These are phyloP conservation scores for Leptographium galeiforme DNA, from an alignment of 2,329 filamentous ascomycete genomes.

Conservation along the genomic window DNA sequence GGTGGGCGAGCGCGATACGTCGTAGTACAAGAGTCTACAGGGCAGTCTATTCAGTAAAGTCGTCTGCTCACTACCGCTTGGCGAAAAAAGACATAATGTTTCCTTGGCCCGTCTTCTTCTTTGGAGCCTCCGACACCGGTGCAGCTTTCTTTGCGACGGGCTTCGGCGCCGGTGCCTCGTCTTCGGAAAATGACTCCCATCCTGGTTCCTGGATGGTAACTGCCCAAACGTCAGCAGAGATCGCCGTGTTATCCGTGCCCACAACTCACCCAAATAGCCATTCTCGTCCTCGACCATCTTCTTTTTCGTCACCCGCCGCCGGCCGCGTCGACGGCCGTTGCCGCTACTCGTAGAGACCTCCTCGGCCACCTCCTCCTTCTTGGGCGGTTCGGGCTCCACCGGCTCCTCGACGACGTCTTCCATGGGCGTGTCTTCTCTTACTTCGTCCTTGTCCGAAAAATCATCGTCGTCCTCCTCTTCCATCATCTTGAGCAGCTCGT, in stretches of 20 bases:
- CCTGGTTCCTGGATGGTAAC: conserved; percentile 73
- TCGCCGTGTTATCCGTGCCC: not conserved
- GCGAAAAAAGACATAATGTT: conserved; percentile 88
- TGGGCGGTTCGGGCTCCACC: conserved; percentile 24
- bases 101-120: conserved; percentile 49
- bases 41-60: no score
- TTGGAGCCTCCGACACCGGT: conserved; percentile 26
- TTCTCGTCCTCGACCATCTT: conserved; percentile 77
- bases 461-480: conserved; percentile 41
- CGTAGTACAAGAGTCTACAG: no score
- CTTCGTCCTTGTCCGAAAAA: conserved; percentile 30
- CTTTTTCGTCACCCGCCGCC: conserved; percentile 74
- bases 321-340: conserved; percentile 59
- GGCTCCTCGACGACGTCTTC: conserved; percentile 12
- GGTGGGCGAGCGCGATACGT: no score
- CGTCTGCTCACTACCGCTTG: conserved; percentile 47
- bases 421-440: conserved; percentile 24
- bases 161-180: conserved; percentile 47
- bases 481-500: conserved; percentile 61
- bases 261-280: conserved; percentile 65
- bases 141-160: conserved; percentile 31
- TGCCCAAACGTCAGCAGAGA: conserved; percentile 20
- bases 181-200: conserved; percentile 92
- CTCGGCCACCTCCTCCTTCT: conserved; percentile 25
- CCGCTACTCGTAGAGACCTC: conserved; percentile 34